Conservation (phyloP, 2,329 filamentous ascomycete genomes). For the Dothidotthia symphoricarpi region DNA sequence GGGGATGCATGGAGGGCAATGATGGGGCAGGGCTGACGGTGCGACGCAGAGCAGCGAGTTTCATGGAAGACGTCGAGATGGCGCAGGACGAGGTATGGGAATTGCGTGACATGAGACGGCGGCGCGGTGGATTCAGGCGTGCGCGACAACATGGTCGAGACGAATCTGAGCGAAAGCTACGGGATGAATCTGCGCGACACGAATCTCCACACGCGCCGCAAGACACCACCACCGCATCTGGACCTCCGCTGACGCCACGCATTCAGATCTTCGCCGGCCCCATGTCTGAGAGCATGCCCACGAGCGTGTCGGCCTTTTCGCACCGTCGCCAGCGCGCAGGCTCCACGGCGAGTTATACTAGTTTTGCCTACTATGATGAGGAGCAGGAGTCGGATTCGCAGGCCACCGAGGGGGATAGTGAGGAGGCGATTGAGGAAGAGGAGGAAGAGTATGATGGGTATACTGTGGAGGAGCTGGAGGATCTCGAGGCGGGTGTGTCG, state of each 20-base stretch:
- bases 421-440: slow-evolving; percentile 36
- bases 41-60: slow-evolving; percentile 53
- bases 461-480: slow-evolving; percentile 50
- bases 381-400: slow-evolving; percentile 58
- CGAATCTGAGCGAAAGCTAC: too few relatives aligned
- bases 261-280: slow-evolving; percentile 79
- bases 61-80: slow-evolving; percentile 98
- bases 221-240: slow-evolving; percentile 12
- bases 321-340: slow-evolving; percentile 79
- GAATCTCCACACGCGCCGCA: too few relatives aligned
- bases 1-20: too few relatives aligned
- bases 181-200: too few relatives aligned
- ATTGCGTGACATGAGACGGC: slow-evolving; percentile 26
- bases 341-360: slow-evolving; percentile 68
- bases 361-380: slow-evolving; percentile 77
- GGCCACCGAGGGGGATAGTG: slow-evolving; percentile 27
- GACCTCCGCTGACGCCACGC: slow-evolving; percentile 38
- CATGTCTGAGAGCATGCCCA: slow-evolving; percentile 92
- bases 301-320: slow-evolving; percentile 85
- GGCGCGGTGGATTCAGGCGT: slow-evolving; percentile 10
- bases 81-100: slow-evolving; percentile 80
- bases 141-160: background rate
- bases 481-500: slow-evolving; percentile 44
- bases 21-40: slow-evolving; percentile 9
- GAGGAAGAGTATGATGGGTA: slow-evolving; percentile 35